A percentile compares a stretch with the other conserved stretches of the same genome.
Evolutionary conservation across 2,329 filamentous ascomycete genomes (phyloP).

Genomic region (Venturia oleaginea): DNA sequence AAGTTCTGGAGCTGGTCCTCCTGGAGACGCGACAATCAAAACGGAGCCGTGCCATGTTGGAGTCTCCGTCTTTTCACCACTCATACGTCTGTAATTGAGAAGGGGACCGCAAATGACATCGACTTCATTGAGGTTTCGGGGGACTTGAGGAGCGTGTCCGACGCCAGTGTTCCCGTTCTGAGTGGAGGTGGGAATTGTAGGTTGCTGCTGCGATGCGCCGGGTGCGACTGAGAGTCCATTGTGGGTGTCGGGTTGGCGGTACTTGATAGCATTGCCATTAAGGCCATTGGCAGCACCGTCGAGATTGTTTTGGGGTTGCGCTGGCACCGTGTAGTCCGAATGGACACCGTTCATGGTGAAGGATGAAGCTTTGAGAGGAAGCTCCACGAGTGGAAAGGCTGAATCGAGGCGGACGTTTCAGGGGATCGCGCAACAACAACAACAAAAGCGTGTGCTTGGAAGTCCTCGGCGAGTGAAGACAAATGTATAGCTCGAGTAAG

Average conservation of each 20-base stretch:
- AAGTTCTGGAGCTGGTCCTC: constrained; percentile 53
- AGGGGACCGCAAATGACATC: constrained; percentile 59
- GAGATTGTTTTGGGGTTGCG: background rate
- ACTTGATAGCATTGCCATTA: background rate
- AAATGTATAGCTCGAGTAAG: background rate
- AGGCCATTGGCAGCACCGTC: background rate
- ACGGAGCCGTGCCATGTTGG: constrained; percentile 75
- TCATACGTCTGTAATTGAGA: constrained; percentile 69
- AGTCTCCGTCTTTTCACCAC: constrained; percentile 35
- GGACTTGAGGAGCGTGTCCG: constrained; percentile 5
- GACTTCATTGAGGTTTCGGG: background rate
- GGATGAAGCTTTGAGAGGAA: background rate
- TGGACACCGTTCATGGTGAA: background rate
- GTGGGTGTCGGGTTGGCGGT: background rate
- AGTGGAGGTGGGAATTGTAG: constrained; percentile 6
- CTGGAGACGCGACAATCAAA: constrained; percentile 69
- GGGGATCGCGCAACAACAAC: background rate
- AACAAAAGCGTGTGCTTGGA: background rate
- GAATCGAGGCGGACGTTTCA: background rate
- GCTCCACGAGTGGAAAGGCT: background rate
- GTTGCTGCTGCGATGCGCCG: background rate
- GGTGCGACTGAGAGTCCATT: background rate
- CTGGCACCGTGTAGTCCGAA: background rate
- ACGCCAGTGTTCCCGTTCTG: background rate
- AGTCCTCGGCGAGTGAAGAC: background rate